Evolutionary conservation across 2,329 filamentous ascomycete species (phyloP).

Genomic region (Thielaviopsis euricoi): DNA sequence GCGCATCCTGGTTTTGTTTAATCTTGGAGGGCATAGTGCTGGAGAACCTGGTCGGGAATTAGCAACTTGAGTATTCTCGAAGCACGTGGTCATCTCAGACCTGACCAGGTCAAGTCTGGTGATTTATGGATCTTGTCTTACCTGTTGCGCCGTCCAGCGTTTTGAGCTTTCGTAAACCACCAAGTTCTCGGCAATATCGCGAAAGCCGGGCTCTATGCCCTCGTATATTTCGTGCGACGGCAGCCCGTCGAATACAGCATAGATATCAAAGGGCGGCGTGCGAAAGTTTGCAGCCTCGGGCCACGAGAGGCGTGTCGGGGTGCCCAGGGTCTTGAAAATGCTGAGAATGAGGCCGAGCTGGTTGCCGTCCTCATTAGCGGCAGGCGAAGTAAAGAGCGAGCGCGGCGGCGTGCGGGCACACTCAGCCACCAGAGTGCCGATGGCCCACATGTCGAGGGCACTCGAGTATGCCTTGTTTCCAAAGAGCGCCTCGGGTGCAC

Average conservation of each 20-base stretch:
- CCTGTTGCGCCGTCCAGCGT: conserved; percentile 46
- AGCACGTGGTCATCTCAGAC: no score
- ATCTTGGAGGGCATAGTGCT: neutral
- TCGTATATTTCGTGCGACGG: conserved; percentile 57
- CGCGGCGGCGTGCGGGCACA: conserved; percentile 35
- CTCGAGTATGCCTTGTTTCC: conserved; percentile 57
- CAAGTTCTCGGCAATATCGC: conserved; percentile 49
- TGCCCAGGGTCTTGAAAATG: conserved; percentile 83
- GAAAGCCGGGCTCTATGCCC: conserved; percentile 37
- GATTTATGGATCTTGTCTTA: conserved; percentile 8
- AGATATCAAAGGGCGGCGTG: conserved; percentile 80
- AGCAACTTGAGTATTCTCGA: neutral
- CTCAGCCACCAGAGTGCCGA: conserved; percentile 73
- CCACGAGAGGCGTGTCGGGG: conserved; percentile 66
- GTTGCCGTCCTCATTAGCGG: conserved; percentile 61
- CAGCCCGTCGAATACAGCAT: conserved; percentile 52
- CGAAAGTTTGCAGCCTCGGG: conserved; percentile 55
- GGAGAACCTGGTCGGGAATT: neutral
- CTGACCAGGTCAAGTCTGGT: no score
- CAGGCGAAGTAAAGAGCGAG: conserved; percentile 69
- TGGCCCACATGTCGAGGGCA: conserved; percentile 75
- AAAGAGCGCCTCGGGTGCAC: conserved; percentile 80
- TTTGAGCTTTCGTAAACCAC: conserved; percentile 53
- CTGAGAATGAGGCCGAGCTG: conserved; percentile 82
- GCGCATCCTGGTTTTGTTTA: no score